Percentiles rank a stretch among this genome's conserved stretches.
Conservation (phyloP, 768 basidiomycete genomes). For the Russula abietina region DNA sequence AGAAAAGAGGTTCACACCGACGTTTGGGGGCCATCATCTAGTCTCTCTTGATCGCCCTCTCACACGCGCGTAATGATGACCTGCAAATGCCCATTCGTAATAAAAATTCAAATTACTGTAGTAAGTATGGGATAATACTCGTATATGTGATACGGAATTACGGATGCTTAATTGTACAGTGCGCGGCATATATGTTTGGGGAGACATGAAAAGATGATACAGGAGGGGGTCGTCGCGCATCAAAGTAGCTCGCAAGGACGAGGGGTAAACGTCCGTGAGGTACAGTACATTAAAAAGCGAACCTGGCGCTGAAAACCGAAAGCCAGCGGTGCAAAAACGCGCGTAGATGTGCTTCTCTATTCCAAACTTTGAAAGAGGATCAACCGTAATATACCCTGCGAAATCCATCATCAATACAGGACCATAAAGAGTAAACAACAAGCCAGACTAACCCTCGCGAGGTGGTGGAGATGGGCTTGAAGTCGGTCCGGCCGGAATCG, state of each 20-base stretch:
- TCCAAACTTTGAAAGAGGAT: constrained; percentile 10
- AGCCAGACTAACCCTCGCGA: constrained; percentile 54
- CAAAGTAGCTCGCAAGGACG: constrained; percentile 1
- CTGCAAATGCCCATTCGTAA: neutral
- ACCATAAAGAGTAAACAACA: neutral
- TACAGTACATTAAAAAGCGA: neutral
- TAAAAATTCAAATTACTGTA: constrained; percentile 17
- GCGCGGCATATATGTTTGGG: constrained; percentile 12
- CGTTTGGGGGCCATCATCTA: no score
- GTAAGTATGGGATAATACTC: constrained; percentile 16
- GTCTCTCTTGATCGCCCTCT: no score
- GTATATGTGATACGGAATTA: constrained; percentile 19
- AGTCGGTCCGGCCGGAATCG: constrained; percentile 65
- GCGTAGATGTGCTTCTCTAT: constrained; percentile 11
- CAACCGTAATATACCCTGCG: constrained; percentile 24
- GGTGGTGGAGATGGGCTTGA: constrained; percentile 78
- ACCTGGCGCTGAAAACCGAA: constrained; percentile 13
- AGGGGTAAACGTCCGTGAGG: constrained; percentile 4
- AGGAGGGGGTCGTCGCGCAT: neutral
- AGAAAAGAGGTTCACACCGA: no score
- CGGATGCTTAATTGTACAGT: constrained; percentile 23
- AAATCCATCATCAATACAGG: constrained; percentile 1
- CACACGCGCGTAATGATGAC: no score
- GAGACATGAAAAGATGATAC: neutral
- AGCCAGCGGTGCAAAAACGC: constrained; percentile 5